phyloP scores from a whole-genome alignment of 2,329 filamentous ascomycete species.

The Botrytis paeoniae region DNA sequence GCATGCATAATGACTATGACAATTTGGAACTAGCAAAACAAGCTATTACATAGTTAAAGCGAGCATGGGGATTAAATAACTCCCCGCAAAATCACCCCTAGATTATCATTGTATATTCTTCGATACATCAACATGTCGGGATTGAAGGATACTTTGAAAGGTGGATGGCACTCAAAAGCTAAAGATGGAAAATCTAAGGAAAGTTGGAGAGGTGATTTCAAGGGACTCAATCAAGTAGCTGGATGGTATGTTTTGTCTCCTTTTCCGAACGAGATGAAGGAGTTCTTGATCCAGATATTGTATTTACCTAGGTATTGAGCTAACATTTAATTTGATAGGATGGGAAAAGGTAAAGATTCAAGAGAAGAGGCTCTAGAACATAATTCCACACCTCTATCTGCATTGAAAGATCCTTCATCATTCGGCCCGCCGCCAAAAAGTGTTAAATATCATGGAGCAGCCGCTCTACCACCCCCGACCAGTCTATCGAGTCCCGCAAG shows the following conservation, averaged over 20 bases:
- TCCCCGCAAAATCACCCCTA: conserved; percentile 11
- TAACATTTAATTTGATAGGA: conserved; percentile 18
- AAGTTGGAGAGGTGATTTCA: conserved; percentile 47
- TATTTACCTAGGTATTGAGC: neutral
- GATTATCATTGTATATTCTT: neutral
- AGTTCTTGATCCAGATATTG: neutral
- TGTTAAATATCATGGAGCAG: conserved; percentile 35
- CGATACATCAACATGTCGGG: conserved; percentile 28
- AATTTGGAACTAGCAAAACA: conserved; percentile 8
- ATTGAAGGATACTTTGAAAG: conserved; percentile 47
- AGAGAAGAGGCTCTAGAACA: conserved; percentile 29
- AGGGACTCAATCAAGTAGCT: conserved; percentile 38
- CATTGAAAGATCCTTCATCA: conserved; percentile 59
- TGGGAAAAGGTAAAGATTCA: conserved; percentile 38
- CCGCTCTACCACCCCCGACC: conserved; percentile 27
- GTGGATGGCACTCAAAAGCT: conserved; percentile 53
- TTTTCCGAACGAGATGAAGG: neutral
- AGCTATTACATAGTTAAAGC: neutral
- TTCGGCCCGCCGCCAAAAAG: conserved; percentile 67
- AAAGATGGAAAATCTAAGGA: conserved; percentile 50
- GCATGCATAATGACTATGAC: neutral
- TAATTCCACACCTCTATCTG: conserved; percentile 50
- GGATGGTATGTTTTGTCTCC: conserved; percentile 31
- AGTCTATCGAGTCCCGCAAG: conserved; percentile 29
- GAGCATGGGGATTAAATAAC: neutral